A percentile compares a stretch with the other conserved stretches of the same genome.
Evolutionary conservation across 371 early-diverging fungal species (phyloP).

Genomic region (Lichtheimia corymbifera): DNA sequence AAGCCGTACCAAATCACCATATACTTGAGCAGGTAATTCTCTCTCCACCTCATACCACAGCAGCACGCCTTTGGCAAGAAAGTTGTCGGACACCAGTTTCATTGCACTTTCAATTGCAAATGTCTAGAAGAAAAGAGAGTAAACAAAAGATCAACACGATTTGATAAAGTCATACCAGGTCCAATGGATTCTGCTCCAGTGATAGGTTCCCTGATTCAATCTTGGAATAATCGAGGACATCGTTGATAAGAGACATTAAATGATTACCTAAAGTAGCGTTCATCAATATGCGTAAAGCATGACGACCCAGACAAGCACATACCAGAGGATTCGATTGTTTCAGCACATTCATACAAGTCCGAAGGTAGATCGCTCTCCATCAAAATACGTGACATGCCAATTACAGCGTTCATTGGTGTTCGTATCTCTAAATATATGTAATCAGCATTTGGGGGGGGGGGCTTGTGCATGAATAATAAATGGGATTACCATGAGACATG

Average conservation of each 20-base stretch:
- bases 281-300: not conserved
- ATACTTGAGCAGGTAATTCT: slow-evolving; percentile 31
- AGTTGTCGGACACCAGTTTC: slow-evolving; percentile 35
- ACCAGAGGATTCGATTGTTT: slow-evolving; percentile 46
- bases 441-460: not conserved
- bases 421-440: slow-evolving; percentile 18
- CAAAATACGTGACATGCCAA: slow-evolving; percentile 48
- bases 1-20: slow-evolving; percentile 52
- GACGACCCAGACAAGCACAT: not conserved
- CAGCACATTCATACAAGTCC: slow-evolving; percentile 45
- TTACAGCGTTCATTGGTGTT: slow-evolving; percentile 55
- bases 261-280: slow-evolving; percentile 22
- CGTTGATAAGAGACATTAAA: slow-evolving; percentile 53
- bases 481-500: slow-evolving; percentile 45
- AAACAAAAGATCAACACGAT: not conserved
- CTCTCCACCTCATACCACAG: slow-evolving; percentile 23
- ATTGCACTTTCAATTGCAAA: slow-evolving; percentile 46
- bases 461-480: not conserved
- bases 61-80: slow-evolving; percentile 21
- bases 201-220: slow-evolving; percentile 57
- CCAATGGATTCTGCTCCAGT: slow-evolving; percentile 36
- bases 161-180: slow-evolving; percentile 19
- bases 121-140: slow-evolving; percentile 12
- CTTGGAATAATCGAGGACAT: slow-evolving; percentile 60
- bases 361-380: slow-evolving; percentile 43